Conservation (phyloP, 495 filamentous ascomycete genomes). For the Haplographium delicatum region DNA sequence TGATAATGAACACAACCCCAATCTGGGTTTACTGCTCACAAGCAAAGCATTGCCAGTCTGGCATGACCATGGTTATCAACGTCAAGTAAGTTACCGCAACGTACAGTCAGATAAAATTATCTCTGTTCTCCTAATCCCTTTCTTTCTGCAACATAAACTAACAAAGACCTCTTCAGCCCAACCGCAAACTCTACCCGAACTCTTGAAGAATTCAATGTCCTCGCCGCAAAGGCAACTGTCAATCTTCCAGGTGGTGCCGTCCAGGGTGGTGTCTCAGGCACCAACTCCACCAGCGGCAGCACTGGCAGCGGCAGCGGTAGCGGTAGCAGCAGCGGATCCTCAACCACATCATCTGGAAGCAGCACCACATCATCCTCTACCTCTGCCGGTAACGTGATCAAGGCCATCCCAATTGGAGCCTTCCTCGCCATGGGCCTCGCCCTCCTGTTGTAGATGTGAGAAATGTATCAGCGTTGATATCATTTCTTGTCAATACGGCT, state of each 20-base stretch:
- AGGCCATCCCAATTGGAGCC: too few species aligned
- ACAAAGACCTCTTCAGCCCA: constrained; percentile 24
- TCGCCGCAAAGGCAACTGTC: constrained; percentile 36
- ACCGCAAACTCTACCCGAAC: constrained; percentile 41
- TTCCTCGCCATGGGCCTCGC: too few species aligned
- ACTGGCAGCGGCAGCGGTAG: constrained; percentile 5
- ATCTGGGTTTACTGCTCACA: constrained; percentile 67
- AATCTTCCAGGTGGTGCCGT: constrained; percentile 25
- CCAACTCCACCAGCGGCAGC: constrained; percentile 4
- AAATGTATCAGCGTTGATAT: too few species aligned
- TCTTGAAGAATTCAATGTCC: constrained; percentile 41
- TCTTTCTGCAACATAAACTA: too few species aligned
- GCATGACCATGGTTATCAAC: constrained; percentile 70
- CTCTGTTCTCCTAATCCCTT: too few species aligned
- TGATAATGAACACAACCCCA: constrained; percentile 56
- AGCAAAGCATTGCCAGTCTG: constrained; percentile 58
- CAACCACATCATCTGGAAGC: neutral
- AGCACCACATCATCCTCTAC: neutral
- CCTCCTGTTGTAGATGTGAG: too few species aligned
- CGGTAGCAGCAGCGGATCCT: constrained; percentile 4
- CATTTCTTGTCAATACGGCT: too few species aligned
- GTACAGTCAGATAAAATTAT: too few species aligned
- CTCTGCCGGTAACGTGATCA: neutral
- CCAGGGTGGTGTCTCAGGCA: constrained; percentile 7
- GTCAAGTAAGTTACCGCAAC: constrained; percentile 55